These are phyloP conservation scores for Monosporascus sp. DNA, from an alignment of 2,329 filamentous ascomycete genomes.

Conservation along the genomic window DNA sequence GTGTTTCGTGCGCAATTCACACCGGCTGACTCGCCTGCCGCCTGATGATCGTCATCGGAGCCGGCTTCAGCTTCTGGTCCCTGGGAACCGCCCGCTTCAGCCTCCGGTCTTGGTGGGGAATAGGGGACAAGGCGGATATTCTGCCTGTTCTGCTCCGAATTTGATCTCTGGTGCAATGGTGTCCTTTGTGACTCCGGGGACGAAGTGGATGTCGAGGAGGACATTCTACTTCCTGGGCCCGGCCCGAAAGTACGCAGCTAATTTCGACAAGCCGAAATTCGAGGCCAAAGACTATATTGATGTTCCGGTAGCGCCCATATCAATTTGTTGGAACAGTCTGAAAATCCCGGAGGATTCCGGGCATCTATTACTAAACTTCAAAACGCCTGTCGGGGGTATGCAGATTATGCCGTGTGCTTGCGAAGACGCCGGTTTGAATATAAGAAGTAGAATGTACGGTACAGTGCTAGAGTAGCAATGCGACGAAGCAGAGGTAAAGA, in stretches of 20 bases:
- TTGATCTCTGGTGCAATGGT: constrained; percentile 35
- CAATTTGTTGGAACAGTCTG: not conserved
- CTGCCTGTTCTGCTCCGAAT: constrained; percentile 35
- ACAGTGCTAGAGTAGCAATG: not conserved
- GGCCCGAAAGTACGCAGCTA: constrained; percentile 12
- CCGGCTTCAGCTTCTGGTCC: constrained; percentile 11
- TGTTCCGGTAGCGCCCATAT: constrained; percentile 17
- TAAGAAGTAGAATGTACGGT: not conserved
- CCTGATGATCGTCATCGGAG: constrained; percentile 10
- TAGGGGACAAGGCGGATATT: constrained; percentile 46
- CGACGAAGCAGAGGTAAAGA: constrained; percentile 4
- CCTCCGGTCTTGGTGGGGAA: constrained; percentile 36
- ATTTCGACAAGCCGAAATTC: constrained; percentile 6
- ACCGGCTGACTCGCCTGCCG: constrained; percentile 11
- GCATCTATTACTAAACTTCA: not conserved
- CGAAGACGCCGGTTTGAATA: not conserved
- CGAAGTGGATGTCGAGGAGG: constrained; percentile 24
- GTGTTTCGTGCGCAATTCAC: constrained; percentile 16
- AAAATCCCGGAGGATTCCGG: too few relatives aligned
- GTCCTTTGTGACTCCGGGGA: constrained; percentile 18
- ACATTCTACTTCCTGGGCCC: constrained; percentile 24
- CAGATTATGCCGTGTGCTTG: not conserved
- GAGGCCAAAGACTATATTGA: constrained; percentile 12
- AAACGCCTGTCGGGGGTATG: not conserved
- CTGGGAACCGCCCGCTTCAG: constrained; percentile 17